phyloP scores from a whole-genome alignment of 1,284 basidiomycete genomes.

The Inonotus hispidus region DNA sequence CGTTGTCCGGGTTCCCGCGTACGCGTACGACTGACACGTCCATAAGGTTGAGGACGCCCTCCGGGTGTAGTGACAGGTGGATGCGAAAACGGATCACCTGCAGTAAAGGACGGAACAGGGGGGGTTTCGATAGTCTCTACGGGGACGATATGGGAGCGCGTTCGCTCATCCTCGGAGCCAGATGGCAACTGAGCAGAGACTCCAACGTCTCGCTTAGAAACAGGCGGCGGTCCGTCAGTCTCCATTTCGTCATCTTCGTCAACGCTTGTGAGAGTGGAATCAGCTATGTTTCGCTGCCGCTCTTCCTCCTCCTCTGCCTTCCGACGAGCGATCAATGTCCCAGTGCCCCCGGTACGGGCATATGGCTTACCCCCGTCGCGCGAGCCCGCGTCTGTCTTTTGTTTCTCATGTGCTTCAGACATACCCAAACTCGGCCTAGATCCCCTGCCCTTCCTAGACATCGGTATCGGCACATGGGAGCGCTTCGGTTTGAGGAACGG shows the following conservation, averaged over 20 bases:
- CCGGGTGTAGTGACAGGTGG: conserved; percentile 18
- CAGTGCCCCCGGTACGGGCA: conserved; percentile 67
- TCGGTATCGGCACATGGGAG: conserved; percentile 47
- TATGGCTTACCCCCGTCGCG: conserved; percentile 48
- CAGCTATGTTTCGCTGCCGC: conserved; percentile 24
- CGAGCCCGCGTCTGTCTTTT: conserved; percentile 23
- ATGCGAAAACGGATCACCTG: conserved; percentile 21
- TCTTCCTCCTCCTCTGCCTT: conserved; percentile 37
- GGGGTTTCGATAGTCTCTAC: not conserved
- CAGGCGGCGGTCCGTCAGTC: conserved; percentile 27
- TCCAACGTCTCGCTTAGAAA: conserved; percentile 15
- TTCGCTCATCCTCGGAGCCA: conserved; percentile 16
- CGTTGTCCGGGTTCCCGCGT: conserved; percentile 32
- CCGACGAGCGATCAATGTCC: conserved; percentile 59
- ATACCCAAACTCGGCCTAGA: conserved; percentile 33
- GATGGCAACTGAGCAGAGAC: conserved; percentile 14
- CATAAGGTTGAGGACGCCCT: conserved; percentile 41
- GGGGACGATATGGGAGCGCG: not conserved
- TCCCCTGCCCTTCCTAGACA: conserved; percentile 36
- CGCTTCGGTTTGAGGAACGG: conserved; percentile 62
- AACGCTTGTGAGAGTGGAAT: conserved; percentile 26
- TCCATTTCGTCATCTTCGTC: conserved; percentile 21
- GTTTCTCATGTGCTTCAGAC: conserved; percentile 19
- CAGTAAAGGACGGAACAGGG: not conserved
- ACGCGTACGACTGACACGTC: conserved; percentile 60